Percentiles rank a stretch among this genome's conserved stretches.
phyloP scores from a whole-genome alignment of 2,329 filamentous ascomycete genomes.

The Juglanconis sp. region DNA sequence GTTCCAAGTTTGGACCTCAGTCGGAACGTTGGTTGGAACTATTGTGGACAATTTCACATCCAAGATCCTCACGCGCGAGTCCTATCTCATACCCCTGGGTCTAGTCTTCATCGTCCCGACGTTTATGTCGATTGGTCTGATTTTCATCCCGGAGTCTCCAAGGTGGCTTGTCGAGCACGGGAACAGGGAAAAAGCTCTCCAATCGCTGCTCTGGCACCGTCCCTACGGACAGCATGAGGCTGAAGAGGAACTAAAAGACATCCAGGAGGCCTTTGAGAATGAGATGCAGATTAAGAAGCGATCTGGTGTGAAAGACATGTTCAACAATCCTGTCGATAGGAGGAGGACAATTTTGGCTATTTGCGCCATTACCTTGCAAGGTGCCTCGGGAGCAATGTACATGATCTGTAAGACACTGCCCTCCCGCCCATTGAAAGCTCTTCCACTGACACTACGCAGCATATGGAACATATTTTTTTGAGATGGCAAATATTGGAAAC shows the following conservation, averaged over 20 bases:
- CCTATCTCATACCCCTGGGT: slow-evolving; percentile 39
- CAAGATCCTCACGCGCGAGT: slow-evolving; percentile 31
- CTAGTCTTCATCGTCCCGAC: slow-evolving; percentile 37
- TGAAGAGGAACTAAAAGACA: slow-evolving; percentile 34
- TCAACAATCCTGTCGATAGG: slow-evolving; percentile 49
- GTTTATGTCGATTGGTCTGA: slow-evolving; percentile 33
- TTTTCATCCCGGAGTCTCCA: slow-evolving; percentile 39
- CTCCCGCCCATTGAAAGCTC: not conserved
- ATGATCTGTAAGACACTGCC: slow-evolving; percentile 31
- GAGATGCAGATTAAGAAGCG: slow-evolving; percentile 31
- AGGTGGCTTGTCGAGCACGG: slow-evolving; percentile 38
- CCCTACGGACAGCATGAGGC: slow-evolving; percentile 30
- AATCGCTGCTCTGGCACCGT: slow-evolving; percentile 30
- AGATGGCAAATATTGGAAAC: slow-evolving; percentile 53
- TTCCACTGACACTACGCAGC: slow-evolving; percentile 30
- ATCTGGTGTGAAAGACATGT: slow-evolving; percentile 43
- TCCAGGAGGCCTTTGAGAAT: slow-evolving; percentile 33
- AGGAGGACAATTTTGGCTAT: slow-evolving; percentile 47
- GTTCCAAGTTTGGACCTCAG: slow-evolving; percentile 44
- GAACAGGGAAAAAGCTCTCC: slow-evolving; percentile 27
- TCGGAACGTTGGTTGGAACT: slow-evolving; percentile 41
- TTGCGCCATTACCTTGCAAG: slow-evolving; percentile 46
- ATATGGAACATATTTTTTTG: slow-evolving; percentile 58
- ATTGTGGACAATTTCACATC: slow-evolving; percentile 49
- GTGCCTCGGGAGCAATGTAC: slow-evolving; percentile 48